These are phyloP conservation scores for Elaeis guineensis DNA, from an alignment of 176 grass and related monocot genomes.

Conservation along the genomic window DNA sequence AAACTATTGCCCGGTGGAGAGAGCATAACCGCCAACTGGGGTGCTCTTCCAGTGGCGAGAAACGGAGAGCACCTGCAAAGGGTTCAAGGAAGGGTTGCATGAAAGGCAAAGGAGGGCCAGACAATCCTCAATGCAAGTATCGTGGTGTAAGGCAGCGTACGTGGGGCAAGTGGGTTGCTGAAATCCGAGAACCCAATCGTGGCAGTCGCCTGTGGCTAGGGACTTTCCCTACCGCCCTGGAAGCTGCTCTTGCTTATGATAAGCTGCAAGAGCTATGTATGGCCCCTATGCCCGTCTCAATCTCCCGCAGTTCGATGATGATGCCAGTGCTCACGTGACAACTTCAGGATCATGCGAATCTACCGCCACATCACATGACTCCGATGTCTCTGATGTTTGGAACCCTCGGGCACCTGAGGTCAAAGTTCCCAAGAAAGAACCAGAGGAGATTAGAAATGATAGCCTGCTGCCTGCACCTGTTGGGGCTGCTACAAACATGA, in stretches of 20 bases:
- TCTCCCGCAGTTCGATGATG: slow-evolving; percentile 13
- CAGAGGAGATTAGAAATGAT: background rate
- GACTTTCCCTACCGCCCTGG: slow-evolving; percentile 51
- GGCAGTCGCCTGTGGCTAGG: slow-evolving; percentile 77
- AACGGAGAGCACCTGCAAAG: slow-evolving; percentile 61
- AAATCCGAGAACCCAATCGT: slow-evolving; percentile 72
- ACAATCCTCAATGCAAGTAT: slow-evolving; percentile 52
- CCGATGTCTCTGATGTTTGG: slow-evolving; percentile 11
- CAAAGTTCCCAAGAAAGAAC: background rate
- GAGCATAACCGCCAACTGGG: slow-evolving; percentile 48
- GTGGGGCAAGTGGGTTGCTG: slow-evolving; percentile 97
- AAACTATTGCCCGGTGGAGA: slow-evolving; percentile 51
- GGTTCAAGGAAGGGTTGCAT: slow-evolving; percentile 97
- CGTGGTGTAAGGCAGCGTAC: slow-evolving; percentile 82
- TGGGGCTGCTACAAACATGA: background rate
- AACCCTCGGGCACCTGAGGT: background rate
- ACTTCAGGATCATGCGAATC: background rate
- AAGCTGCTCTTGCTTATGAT: slow-evolving; percentile 74
- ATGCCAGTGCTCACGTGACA: no score
- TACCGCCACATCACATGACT: background rate
- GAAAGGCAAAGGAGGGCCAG: slow-evolving; percentile 86
- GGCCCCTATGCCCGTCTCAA: slow-evolving; percentile 53
- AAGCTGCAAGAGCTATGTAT: slow-evolving; percentile 87
- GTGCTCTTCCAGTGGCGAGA: background rate
- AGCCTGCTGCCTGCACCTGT: background rate